A percentile compares a stretch with the other conserved stretches of the same genome.
These are phyloP conservation scores for Hymenoscyphus occultus DNA, from an alignment of 2,329 filamentous ascomycete species.

Conservation along the genomic window DNA sequence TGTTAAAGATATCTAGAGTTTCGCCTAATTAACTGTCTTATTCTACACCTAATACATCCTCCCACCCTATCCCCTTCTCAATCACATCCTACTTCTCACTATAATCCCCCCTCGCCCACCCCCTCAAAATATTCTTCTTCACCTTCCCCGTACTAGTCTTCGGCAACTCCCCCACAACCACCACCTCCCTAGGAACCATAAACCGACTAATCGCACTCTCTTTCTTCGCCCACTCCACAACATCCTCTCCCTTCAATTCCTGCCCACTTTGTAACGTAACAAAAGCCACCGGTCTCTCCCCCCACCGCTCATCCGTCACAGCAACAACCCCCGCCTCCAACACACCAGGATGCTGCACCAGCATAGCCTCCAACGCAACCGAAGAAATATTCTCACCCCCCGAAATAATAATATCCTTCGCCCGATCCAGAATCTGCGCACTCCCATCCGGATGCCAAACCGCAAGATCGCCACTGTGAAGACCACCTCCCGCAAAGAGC, in stretches of 20 bases:
- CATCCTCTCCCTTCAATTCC: constrained; percentile 57
- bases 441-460: constrained; percentile 91
- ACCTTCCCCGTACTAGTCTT: constrained; percentile 98
- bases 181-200: constrained; percentile 74
- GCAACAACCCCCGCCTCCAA: constrained; percentile 90
- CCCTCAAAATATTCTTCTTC: constrained; percentile 87
- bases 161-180: constrained; percentile 81
- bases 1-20: too few species aligned
- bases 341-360: constrained; percentile 82
- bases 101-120: constrained; percentile 40
- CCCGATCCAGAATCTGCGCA: constrained; percentile 86
- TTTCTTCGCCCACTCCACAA: constrained; percentile 84
- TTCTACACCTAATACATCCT: too few species aligned
- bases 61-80: too few species aligned
- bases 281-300: constrained; percentile 92
- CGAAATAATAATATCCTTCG: constrained; percentile 86
- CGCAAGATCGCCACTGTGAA: constrained; percentile 88
- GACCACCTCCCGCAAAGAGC: constrained; percentile 79
- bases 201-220: constrained; percentile 82
- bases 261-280: constrained; percentile 74
- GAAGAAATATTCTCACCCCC: constrained; percentile 97
- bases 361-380: constrained; percentile 85
- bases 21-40: too few species aligned
- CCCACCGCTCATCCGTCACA: constrained; percentile 86
- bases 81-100: constrained; percentile 21